Base-by-base conservation (phyloP, 768 basidiomycete genomes). In the Rhodotorula taiwanensis region DNA sequence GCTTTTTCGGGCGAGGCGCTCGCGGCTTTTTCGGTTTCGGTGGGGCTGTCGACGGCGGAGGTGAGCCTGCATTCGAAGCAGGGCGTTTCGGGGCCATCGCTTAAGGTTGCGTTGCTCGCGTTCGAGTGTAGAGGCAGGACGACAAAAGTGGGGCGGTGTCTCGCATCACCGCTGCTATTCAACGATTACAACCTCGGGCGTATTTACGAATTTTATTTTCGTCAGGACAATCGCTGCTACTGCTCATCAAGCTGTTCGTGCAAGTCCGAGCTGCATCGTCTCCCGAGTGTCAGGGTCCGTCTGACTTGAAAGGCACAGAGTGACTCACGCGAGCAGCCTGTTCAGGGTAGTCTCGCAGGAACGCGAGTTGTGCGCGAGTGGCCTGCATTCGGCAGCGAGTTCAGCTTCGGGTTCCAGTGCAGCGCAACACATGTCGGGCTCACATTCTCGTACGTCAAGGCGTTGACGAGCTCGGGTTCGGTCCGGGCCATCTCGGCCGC, bases 401-500 rank as follows among this genome's bases (percentile, higher is more conserved):
- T 8, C 8, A 14, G 27, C 36, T 21, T n/a, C n/a, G n/a, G n/a
- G n/a, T n/a, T n/a, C n/a, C 15, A 23, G 13, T 6, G 3, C 33
- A 30, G 18, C 9, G 36, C 16, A 9, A 14, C 36, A 16, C n/a
- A n/a, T n/a, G n/a, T n/a, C 1, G 25, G 15, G 47, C 66, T 50
- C 52, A 68, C 67, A 31, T 63, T 62, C 62, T 70, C 68, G 50
- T 62, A 70, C n/a, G 68, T 62, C 30, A 70, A 31, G 4, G 68
- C 68, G 50, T 70, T 70, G 9, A 79, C 74, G 64, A 99, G 79
- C 80, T 99, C 94, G 0, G 83, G 84, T 76, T 95, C 92, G 33
- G 86, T 93, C 77, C 94, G 80, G 28, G 92, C 89, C 64, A 97
- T 80, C 74, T 89, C 83, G 0, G 84, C 83, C 75, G 90, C 88